A percentile compares a stretch with the other conserved stretches of the same genome.
Evolutionary conservation across 2,329 filamentous ascomycete species (phyloP).

Genomic region (Dothideomycetes sp.): DNA sequence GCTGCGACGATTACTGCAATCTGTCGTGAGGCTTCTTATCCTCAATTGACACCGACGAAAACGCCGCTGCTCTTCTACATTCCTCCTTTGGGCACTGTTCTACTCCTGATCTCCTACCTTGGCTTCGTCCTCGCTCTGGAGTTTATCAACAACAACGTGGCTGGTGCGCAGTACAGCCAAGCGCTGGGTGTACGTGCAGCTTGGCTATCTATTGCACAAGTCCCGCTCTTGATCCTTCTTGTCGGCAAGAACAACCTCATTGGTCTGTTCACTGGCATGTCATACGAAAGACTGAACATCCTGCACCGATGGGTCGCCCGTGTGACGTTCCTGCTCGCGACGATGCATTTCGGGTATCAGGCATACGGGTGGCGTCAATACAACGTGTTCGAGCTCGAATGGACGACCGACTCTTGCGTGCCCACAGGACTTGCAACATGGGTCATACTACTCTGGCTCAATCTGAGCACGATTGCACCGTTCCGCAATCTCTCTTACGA

Average conservation of each 20-base stretch:
- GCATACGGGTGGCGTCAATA: conserved; percentile 1
- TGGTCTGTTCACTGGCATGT: conserved; percentile 18
- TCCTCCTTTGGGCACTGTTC: conserved; percentile 16
- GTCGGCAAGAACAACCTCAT: conserved; percentile 28
- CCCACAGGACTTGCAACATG: conserved; percentile 18
- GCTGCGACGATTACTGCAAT: conserved; percentile 23
- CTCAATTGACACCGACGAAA: conserved; percentile 18
- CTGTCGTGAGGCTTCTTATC: conserved; percentile 23
- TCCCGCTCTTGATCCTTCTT: conserved; percentile 27
- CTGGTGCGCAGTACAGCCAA: conserved; percentile 11
- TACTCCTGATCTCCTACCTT: conserved; percentile 15
- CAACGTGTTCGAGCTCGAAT: conserved; percentile 15
- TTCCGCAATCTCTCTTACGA: conserved; percentile 16
- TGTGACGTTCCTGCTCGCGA: conserved; percentile 18
- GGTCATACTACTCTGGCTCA: conserved; percentile 19
- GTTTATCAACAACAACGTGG: conserved; percentile 15
- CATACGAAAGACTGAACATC: conserved; percentile 24
- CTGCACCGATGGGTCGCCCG: conserved; percentile 26
- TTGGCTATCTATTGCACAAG: conserved; percentile 25
- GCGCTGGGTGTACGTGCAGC: conserved; percentile 21
- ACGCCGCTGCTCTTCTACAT: conserved; percentile 11
- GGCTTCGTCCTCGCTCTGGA: conserved; percentile 18
- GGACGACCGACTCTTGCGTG: conserved; percentile 15
- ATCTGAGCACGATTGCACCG: conserved; percentile 16
- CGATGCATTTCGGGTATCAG: conserved; percentile 20